phyloP scores from a whole-genome alignment of 768 basidiomycete species.

The Myochromella boudieri region DNA sequence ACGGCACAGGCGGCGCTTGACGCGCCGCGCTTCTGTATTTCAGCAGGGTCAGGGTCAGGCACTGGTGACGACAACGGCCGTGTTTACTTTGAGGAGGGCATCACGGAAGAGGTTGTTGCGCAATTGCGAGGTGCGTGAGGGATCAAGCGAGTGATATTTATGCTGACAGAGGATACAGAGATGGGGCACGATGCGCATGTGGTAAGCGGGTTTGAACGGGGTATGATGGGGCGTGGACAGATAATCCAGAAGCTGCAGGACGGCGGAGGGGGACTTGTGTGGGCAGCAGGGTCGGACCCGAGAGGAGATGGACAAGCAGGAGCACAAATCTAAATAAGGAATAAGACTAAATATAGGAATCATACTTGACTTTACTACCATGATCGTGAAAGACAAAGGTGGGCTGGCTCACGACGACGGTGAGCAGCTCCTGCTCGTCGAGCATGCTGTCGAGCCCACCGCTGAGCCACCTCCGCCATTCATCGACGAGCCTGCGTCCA shows the following conservation, averaged over 20 bases:
- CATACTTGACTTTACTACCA: conserved; percentile 6
- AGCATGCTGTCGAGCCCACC: background rate
- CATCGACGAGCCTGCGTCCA: background rate
- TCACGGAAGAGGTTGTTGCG: conserved; percentile 58
- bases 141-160: background rate
- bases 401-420: background rate
- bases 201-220: conserved; percentile 59
- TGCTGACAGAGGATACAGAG: conserved; percentile 39
- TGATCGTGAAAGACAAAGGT: conserved; percentile 11
- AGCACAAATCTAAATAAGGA: conserved; percentile 69
- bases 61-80: conserved; percentile 78
- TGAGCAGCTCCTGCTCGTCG: conserved; percentile 2
- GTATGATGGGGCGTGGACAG: conserved; percentile 82
- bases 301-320: conserved; percentile 88
- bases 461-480: conserved; percentile 14
- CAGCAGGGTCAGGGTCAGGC: conserved; percentile 57
- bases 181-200: conserved; percentile 87
- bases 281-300: conserved; percentile 93
- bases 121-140: conserved; percentile 60
- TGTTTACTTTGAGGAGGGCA: conserved; percentile 88
- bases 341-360: too few species aligned
- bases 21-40: conserved; percentile 95
- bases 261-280: conserved; percentile 70
- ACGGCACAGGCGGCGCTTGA: conserved; percentile 89
- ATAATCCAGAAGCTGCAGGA: conserved; percentile 81